Percentiles rank a stretch among this genome's conserved stretches.
Evolutionary conservation across 1,284 basidiomycete genomes (phyloP).

Genomic region (Ustilago nuda): DNA sequence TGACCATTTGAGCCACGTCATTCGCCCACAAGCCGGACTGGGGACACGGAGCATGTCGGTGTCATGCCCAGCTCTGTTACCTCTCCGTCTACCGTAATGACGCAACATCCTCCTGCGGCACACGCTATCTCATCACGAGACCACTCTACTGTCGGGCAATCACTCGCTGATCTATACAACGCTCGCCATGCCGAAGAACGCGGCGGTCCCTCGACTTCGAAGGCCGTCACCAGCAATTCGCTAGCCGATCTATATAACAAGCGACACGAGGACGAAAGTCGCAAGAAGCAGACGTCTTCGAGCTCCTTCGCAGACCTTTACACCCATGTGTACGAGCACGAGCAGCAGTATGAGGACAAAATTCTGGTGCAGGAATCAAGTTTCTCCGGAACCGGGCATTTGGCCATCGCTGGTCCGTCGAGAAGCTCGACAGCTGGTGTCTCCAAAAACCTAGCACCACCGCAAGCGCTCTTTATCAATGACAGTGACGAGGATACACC

Average conservation of each 20-base stretch:
- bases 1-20: neutral
- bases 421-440: neutral
- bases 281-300: constrained; percentile 4
- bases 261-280: constrained; percentile 14
- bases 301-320: constrained; percentile 28
- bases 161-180: constrained; percentile 40
- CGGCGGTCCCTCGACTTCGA: neutral
- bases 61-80: constrained; percentile 14
- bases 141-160: neutral
- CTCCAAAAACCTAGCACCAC: neutral
- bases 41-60: neutral
- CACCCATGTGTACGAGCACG: constrained; percentile 20
- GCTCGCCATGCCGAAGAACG: constrained; percentile 23
- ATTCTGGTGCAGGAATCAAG: neutral
- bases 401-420: neutral
- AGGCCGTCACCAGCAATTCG: constrained; percentile 5
- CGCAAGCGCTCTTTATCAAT: constrained; percentile 8
- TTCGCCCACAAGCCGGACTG: neutral
- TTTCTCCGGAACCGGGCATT: neutral
- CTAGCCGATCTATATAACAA: constrained; percentile 18
- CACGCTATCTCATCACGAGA: constrained; percentile 12
- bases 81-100: constrained; percentile 18
- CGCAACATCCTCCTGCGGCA: constrained; percentile 14
- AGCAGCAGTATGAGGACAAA: constrained; percentile 7
- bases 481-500: constrained; percentile 10